Conservation (phyloP, 495 filamentous ascomycete genomes). For the Hypoxylon rickii region DNA sequence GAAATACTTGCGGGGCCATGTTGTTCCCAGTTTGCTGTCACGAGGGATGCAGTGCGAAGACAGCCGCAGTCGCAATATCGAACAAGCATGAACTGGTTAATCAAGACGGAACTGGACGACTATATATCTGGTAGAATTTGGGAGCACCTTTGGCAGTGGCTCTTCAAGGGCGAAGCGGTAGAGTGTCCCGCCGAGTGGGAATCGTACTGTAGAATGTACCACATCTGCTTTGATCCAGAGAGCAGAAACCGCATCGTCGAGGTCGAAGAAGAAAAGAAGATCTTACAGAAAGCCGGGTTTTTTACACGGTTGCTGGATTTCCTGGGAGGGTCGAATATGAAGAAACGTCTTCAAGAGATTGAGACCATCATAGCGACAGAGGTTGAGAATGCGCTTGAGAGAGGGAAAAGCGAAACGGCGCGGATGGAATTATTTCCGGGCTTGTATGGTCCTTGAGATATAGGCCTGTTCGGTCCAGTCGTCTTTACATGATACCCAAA, state of each 20-base stretch:
- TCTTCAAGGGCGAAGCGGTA: slow-evolving; percentile 64
- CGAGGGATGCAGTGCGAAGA: slow-evolving; percentile 58
- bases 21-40: slow-evolving; percentile 74
- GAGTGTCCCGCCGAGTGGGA: slow-evolving; percentile 62
- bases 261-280: slow-evolving; percentile 27
- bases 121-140: slow-evolving; percentile 71
- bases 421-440: slow-evolving; percentile 28
- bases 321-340: slow-evolving; percentile 7
- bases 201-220: slow-evolving; percentile 42
- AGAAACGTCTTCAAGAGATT: slow-evolving; percentile 29
- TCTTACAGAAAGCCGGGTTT: slow-evolving; percentile 11
- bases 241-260: slow-evolving; percentile 14
- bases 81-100: slow-evolving; percentile 70
- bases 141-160: slow-evolving; percentile 76
- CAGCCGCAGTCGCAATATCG: slow-evolving; percentile 65
- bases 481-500: slow-evolving; percentile 27
- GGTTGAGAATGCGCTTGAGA: slow-evolving; percentile 23
- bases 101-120: slow-evolving; percentile 64
- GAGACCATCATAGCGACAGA: slow-evolving; percentile 23
- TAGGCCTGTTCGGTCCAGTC: slow-evolving; percentile 11
- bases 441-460: slow-evolving; percentile 17
- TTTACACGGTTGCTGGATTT: slow-evolving; percentile 16
- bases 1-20: slow-evolving; percentile 59
- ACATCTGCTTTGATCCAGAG: slow-evolving; percentile 37
- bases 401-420: slow-evolving; percentile 21